phyloP scores from a whole-genome alignment of 768 basidiomycete species.

The Guyanaporus albipodus region DNA sequence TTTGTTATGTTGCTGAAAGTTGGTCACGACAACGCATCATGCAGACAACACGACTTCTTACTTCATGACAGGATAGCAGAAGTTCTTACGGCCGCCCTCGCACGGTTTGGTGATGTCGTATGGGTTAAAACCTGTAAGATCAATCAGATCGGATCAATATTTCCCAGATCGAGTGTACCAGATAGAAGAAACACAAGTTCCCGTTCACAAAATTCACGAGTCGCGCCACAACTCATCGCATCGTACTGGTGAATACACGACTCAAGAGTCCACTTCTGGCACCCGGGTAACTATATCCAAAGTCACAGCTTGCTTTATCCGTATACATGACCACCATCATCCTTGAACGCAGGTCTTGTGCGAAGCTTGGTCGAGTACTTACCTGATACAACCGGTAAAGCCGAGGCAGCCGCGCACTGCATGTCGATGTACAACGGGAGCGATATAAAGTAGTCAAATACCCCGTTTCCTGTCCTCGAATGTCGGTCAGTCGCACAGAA shows the following conservation, averaged over 20 bases:
- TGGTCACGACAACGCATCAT: not conserved
- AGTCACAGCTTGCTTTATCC: constrained; percentile 40
- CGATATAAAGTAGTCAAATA: constrained; percentile 39
- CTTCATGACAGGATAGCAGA: constrained; percentile 49
- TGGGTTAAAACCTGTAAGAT: constrained; percentile 43
- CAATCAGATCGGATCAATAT: not conserved
- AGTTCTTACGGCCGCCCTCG: constrained; percentile 43
- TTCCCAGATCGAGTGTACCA: constrained; percentile 28
- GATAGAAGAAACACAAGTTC: constrained; percentile 28
- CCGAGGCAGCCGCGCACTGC: constrained; percentile 49
- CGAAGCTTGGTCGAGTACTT: not conserved
- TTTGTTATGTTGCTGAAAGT: constrained; percentile 45
- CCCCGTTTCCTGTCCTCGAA: constrained; percentile 39
- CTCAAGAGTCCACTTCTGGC: constrained; percentile 51
- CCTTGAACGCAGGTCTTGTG: not conserved
- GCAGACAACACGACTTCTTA: constrained; percentile 12
- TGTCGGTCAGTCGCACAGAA: not conserved
- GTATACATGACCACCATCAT: constrained; percentile 33
- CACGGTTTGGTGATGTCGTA: constrained; percentile 71
- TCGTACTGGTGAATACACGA: constrained; percentile 69
- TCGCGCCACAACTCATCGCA: constrained; percentile 61
- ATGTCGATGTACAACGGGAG: constrained; percentile 47
- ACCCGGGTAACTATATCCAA: constrained; percentile 59
- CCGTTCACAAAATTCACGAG: constrained; percentile 61
- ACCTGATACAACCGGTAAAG: constrained; percentile 41